phyloP scores from a whole-genome alignment of 2,329 filamentous ascomycete species.

The Raffaelea deltoideospora region DNA sequence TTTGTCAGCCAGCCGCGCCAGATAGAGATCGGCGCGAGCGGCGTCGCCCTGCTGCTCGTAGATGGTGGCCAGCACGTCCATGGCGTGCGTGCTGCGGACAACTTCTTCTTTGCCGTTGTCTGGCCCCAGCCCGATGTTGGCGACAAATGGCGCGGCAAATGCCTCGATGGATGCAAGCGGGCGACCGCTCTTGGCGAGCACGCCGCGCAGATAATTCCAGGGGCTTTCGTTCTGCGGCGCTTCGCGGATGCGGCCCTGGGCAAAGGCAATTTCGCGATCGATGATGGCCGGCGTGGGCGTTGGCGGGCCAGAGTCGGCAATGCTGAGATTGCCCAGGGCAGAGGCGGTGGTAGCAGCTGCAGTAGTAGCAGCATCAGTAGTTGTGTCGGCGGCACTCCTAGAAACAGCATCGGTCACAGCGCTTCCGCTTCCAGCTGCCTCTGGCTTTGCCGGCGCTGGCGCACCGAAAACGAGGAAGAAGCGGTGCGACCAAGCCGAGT shows the following conservation, averaged over 20 bases:
- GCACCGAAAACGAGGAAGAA: constrained; percentile 79
- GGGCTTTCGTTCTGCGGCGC: constrained; percentile 89
- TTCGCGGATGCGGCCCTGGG: constrained; percentile 54
- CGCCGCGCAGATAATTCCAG: constrained; percentile 82
- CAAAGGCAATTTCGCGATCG: constrained; percentile 61
- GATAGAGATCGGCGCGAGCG: constrained; percentile 50
- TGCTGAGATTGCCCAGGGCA: constrained; percentile 29
- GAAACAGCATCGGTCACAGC: too few relatives aligned
- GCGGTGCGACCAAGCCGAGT: constrained; percentile 93
- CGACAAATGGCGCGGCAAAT: constrained; percentile 36
- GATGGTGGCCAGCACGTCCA: constrained; percentile 60
- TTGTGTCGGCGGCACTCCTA: too few relatives aligned
- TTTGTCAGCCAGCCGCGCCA: constrained; percentile 61
- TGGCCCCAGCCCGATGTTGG: constrained; percentile 32
- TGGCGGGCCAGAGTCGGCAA: too few relatives aligned
- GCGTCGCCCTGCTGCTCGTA: constrained; percentile 40
- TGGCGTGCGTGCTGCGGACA: constrained; percentile 47
- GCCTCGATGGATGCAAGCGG: constrained; percentile 26
- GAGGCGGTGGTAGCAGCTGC: too few relatives aligned
- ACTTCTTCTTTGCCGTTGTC: constrained; percentile 28
- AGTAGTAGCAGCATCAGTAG: too few relatives aligned
- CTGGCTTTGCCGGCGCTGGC: constrained; percentile 20
- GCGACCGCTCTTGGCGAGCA: constrained; percentile 51
- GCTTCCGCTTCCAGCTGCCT: too few relatives aligned
- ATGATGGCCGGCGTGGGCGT: too few relatives aligned